Evolutionary conservation across 495 filamentous ascomycete genomes (phyloP), one percentile per base, ranked within the genome.

Genomic region (Massariosphaeria phaeospora): DNA sequence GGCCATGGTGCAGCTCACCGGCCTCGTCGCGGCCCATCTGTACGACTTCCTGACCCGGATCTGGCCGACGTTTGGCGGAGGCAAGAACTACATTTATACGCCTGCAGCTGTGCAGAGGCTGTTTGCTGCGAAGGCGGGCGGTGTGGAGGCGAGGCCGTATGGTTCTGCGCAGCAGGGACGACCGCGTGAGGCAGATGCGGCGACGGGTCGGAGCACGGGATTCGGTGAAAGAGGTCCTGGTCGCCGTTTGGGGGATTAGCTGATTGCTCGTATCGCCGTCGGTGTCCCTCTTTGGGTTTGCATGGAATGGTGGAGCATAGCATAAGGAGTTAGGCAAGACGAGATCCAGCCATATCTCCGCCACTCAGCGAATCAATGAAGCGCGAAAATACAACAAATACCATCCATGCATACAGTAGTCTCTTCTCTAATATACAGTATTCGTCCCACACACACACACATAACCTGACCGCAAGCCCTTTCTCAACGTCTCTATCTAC

Each of bases 41-140:
- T 86, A 89, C 67, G 85, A 95, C 63, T 96, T 95, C 64, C 66
- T 94, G 38, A 89, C 85, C 2, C 77, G 84, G 34, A 76, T 91
- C 25, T 95, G 85, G 71, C 90, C 91, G 13, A 78, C 81, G 35
- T 91, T 91, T 70, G 89, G 89, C 18, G 84, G 85, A 44, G 89
- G 89, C 2, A 70, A 70, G 25, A 91, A 88, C 62, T 76, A 80
- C 46, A 70, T 95, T 39, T 69, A 68, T 13, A 91, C 89, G 0
- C 91, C 90, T 1, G 61, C 45, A 0, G 79, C 86, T 45, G 65
- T 95, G 47, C 79, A 75, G 46, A 70, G 78, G 39, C 76, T 82
- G 59, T 85, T 88, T 57, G 71, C 73, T 21, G 71, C 69, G 3
- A 71, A 66, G 58, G 30, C 52, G 63, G 33, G 57, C 56, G 68